Conservation (phyloP, 1,284 basidiomycete species). For the Ganoderma sinense region DNA sequence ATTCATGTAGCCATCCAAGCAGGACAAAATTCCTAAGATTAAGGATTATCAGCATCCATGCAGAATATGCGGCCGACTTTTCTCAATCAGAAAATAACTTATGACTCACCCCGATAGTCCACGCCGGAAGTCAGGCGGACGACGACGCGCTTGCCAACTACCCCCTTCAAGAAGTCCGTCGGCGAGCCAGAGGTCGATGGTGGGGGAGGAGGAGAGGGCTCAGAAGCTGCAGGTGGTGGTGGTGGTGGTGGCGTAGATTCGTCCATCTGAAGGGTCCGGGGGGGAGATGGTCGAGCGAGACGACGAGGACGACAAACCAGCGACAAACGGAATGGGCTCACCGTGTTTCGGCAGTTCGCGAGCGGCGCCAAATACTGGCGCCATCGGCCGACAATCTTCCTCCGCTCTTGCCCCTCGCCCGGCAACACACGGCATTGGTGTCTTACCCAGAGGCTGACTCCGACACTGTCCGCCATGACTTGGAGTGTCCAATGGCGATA, state of each 20-base stretch:
- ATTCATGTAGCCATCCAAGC: constrained; percentile 99
- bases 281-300: constrained; percentile 11
- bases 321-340: not conserved
- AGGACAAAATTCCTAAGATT: constrained; percentile 85
- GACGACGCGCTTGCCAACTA: constrained; percentile 95
- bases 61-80: not conserved
- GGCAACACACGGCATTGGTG: not conserved
- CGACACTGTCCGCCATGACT: not conserved
- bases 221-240: constrained; percentile 38
- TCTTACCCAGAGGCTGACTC: not conserved
- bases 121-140: constrained; percentile 96
- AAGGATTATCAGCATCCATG: not conserved
- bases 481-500: not conserved
- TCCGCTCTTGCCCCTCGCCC: not conserved
- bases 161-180: constrained; percentile 90
- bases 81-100: not conserved
- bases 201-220: constrained; percentile 52
- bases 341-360: not conserved
- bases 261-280: constrained; percentile 29
- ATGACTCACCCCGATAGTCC: constrained; percentile 87
- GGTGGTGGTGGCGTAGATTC: constrained; percentile 36
- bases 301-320: constrained; percentile 11
- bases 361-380: not conserved
- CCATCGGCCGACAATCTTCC: not conserved
- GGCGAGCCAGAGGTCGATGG: constrained; percentile 73